These are phyloP conservation scores for Terana coerulea DNA, from an alignment of 768 basidiomycete species.

Conservation along the genomic window DNA sequence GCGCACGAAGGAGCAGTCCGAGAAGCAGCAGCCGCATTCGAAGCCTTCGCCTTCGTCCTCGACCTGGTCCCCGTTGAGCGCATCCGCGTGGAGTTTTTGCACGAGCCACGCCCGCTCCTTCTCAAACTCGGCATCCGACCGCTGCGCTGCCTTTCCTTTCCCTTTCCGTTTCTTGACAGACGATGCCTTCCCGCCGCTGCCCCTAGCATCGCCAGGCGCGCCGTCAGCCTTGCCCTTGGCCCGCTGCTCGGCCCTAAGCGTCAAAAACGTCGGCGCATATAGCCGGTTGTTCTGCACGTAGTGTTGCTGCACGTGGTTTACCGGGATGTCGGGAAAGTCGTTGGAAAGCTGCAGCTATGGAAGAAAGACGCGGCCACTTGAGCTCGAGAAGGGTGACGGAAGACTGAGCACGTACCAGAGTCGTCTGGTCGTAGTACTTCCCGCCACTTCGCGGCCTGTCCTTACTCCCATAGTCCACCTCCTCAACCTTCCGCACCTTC, in stretches of 20 bases:
- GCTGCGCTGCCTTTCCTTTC: slow-evolving; percentile 33
- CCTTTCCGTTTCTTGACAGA: slow-evolving; percentile 33
- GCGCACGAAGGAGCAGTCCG: slow-evolving; percentile 64
- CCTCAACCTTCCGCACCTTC: slow-evolving; percentile 45
- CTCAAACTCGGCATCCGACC: slow-evolving; percentile 43
- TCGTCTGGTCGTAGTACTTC: slow-evolving; percentile 43
- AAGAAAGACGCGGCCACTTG: neutral
- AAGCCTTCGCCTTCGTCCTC: slow-evolving; percentile 55
- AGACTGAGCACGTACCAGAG: slow-evolving; percentile 40
- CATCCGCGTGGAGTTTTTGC: slow-evolving; percentile 28
- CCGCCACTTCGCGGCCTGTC: slow-evolving; percentile 44
- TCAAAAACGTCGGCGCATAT: slow-evolving; percentile 66
- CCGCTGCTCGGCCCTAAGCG: slow-evolving; percentile 38
- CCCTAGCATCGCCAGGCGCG: slow-evolving; percentile 9
- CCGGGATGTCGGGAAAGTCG: slow-evolving; percentile 58
- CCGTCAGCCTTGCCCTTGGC: too few species aligned
- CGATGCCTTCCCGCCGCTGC: slow-evolving; percentile 27
- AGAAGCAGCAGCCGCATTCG: slow-evolving; percentile 89
- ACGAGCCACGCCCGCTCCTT: slow-evolving; percentile 44
- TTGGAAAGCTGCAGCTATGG: slow-evolving; percentile 51
- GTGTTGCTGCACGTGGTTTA: slow-evolving; percentile 45
- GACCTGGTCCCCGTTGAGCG: slow-evolving; percentile 26
- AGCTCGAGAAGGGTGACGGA: slow-evolving; percentile 4
- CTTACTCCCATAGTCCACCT: slow-evolving; percentile 51
- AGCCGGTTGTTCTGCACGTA: slow-evolving; percentile 38